These are phyloP conservation scores for Platanthera guangdongensis DNA, from an alignment of 106 monocot genomes.

Conservation along the genomic window DNA sequence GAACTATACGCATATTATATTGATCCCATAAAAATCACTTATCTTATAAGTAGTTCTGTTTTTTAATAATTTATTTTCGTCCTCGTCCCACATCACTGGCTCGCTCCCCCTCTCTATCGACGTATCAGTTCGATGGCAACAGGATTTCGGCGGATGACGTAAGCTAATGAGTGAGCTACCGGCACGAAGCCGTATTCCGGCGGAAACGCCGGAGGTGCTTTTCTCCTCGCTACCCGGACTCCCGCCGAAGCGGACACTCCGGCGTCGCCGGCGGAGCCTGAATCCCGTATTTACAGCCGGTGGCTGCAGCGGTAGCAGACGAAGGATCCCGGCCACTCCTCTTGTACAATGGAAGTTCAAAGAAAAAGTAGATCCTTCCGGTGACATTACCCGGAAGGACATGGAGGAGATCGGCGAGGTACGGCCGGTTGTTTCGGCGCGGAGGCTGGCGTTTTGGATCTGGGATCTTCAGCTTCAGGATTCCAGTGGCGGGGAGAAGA, in stretches of 20 bases:
- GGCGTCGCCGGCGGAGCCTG: slow-evolving; percentile 17
- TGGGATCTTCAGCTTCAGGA: slow-evolving; percentile 54
- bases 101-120: background rate
- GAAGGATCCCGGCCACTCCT: slow-evolving; percentile 64
- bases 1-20: too few species aligned
- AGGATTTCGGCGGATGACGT: background rate
- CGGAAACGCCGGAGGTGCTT: background rate
- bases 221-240: background rate
- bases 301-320: slow-evolving; percentile 9
- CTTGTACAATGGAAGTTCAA: slow-evolving; percentile 65
- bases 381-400: background rate
- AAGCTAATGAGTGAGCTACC: background rate
- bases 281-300: background rate
- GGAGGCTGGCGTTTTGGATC: slow-evolving; percentile 75
- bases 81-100: background rate
- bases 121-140: background rate
- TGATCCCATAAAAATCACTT: too few species aligned
- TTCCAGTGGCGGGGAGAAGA: background rate
- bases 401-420: background rate
- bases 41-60: too few species aligned
- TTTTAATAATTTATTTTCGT: background rate
- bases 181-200: background rate
- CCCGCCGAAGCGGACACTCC: background rate
- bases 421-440: slow-evolving; percentile 38
- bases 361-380: slow-evolving; percentile 11